These are phyloP conservation scores for Chiua sp. DNA, from an alignment of 1,284 basidiomycete species.

Conservation along the genomic window DNA sequence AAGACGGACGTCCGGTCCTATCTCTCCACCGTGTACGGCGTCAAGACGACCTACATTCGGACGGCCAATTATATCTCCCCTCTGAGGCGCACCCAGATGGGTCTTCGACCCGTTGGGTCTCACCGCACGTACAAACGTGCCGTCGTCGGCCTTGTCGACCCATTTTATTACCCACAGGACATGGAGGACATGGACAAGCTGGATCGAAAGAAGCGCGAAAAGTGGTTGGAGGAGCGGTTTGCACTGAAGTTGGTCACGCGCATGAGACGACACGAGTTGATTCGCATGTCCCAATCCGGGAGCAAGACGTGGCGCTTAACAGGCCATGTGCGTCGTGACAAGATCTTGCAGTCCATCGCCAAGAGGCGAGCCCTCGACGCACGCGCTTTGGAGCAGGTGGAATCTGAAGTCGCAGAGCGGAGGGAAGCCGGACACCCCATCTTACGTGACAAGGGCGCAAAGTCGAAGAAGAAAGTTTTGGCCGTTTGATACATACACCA, in stretches of 20 bases:
- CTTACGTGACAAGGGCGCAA: constrained; percentile 24
- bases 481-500: constrained; percentile 6
- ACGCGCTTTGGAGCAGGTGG: constrained; percentile 26
- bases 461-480: constrained; percentile 14
- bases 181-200: constrained; percentile 72
- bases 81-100: constrained; percentile 44
- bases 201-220: constrained; percentile 58
- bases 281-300: constrained; percentile 53
- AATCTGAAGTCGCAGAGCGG: constrained; percentile 28
- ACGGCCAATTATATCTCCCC: constrained; percentile 87
- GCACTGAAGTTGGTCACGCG: constrained; percentile 48
- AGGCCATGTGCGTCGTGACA: constrained; percentile 46
- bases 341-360: constrained; percentile 46
- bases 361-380: constrained; percentile 32
- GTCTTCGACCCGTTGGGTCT: constrained; percentile 38
- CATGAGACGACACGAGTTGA: constrained; percentile 47
- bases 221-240: constrained; percentile 67
- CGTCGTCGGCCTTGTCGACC: constrained; percentile 86
- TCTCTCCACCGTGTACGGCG: constrained; percentile 83
- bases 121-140: constrained; percentile 84
- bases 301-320: constrained; percentile 51
- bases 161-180: constrained; percentile 89
- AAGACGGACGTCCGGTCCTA: constrained; percentile 93
- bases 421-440: constrained; percentile 27
- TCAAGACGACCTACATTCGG: constrained; percentile 91